Evolutionary conservation across 1,284 basidiomycete species (phyloP), one percentile per base, ranked within the genome.

Genomic region (Fomitiporia mediterranea): DNA sequence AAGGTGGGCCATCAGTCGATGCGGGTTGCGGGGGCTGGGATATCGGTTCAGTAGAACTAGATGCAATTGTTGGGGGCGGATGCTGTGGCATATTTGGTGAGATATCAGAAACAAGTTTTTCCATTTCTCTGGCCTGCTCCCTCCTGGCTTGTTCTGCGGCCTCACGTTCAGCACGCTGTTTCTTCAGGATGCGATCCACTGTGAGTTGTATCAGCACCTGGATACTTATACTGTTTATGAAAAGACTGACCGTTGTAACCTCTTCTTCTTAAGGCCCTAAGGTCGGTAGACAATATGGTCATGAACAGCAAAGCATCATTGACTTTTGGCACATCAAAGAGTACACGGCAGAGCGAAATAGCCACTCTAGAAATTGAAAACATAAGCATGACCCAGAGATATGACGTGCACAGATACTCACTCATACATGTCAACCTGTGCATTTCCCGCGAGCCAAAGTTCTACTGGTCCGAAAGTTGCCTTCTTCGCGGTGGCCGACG

Each of bases 381-480:
- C 54, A 27, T 38, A n/a, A 46, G 25, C n/a, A 46, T 21, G 51
- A 50, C 38, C 13, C n/a, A n/a, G n/a, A n/a, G 9, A 15, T 54
- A 32, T 32, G 19, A 13, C 6, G n/a, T 23, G n/a, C 25, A n/a
- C n/a, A 6, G 78, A 30, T n/a, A 65, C 89, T 72, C 64, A 92
- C 90, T 97, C 94, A 66, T 92, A 97, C 80, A 92, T 90, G 66
- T 98, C 94, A n/a, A 89, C 72, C 60, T 89, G 80, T 8, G 86
- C 74, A 57, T 85, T 83, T 15, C 77, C 74, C 3, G 92, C 87
- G 32, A 97, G 72, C 75, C 86, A 92, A 27, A 97, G 68, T 40
- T 87, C 78, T 46, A 96, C 82, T 7, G 82, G 77, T 7, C 89
- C 84, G 42, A 72, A 75, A 1, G 78, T 75, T 15, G 72, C 67